Evolutionary conservation across 2,329 filamentous ascomycete species (phyloP).

Genomic region (Neonectria sp.): DNA sequence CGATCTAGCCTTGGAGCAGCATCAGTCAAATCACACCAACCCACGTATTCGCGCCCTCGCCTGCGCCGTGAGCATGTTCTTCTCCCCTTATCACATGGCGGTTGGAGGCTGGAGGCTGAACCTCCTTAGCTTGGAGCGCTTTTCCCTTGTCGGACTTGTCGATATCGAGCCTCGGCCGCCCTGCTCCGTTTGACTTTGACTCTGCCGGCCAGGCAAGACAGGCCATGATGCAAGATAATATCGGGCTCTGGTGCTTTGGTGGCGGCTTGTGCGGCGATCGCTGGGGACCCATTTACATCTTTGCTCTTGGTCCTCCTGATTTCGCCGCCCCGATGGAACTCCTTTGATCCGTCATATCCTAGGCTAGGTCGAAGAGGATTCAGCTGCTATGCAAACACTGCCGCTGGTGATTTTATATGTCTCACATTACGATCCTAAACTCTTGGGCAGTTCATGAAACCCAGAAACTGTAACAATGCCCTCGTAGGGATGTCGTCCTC

Average conservation of each 20-base stretch:
- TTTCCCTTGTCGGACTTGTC: background rate
- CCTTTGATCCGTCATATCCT: background rate
- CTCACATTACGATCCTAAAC: too few species aligned
- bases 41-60: background rate
- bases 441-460: too few species aligned
- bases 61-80: background rate
- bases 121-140: background rate
- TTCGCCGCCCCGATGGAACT: background rate
- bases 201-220: background rate
- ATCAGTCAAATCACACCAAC: background rate
- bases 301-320: background rate
- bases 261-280: background rate
- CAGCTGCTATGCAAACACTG: background rate
- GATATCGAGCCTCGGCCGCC: background rate
- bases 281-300: background rate
- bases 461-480: background rate
- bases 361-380: background rate
- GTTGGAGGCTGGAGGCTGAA: too few species aligned
- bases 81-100: background rate
- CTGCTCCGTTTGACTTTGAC: background rate
- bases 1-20: background rate
- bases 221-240: background rate
- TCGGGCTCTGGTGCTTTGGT: background rate
- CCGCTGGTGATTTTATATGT: background rate
- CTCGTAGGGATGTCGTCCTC: background rate